Evolutionary conservation across 163 green algal species (phyloP).

Genomic region (Trebouxiophyceae sp.): DNA sequence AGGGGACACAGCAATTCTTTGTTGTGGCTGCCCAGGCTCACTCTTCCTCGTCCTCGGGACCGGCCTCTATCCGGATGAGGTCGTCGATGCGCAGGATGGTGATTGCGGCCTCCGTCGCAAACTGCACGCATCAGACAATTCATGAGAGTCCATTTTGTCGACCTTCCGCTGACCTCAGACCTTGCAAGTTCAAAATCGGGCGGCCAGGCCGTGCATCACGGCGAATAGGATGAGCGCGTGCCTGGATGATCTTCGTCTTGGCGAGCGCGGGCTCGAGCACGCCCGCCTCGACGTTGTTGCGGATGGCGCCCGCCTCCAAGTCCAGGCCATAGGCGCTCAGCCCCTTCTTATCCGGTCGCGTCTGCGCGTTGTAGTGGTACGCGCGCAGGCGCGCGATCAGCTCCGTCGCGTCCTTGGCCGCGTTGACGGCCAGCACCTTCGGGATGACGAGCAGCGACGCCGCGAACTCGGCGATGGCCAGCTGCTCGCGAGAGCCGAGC

Average conservation of each 20-base stretch:
- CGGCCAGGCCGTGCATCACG: too few relatives aligned
- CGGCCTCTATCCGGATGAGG: constrained; percentile 81
- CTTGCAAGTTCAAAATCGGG: too few relatives aligned
- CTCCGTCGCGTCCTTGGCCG: constrained; percentile 91
- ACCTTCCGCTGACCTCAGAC: too few relatives aligned
- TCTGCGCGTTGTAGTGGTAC: constrained; percentile 90
- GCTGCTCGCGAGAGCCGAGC: constrained; percentile 91
- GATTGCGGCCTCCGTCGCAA: constrained; percentile 98
- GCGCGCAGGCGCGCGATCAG: constrained; percentile 89
- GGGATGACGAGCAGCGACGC: constrained; percentile 94
- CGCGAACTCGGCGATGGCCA: constrained; percentile 98
- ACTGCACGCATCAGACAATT: constrained; percentile 77
- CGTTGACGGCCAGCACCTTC: constrained; percentile 92
- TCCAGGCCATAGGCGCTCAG: constrained; percentile 79
- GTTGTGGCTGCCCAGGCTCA: too few relatives aligned
- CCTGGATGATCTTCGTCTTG: constrained; percentile 96
- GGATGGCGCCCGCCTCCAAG: constrained; percentile 69
- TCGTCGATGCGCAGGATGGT: constrained; percentile 99
- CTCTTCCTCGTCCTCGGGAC: constrained; percentile 20
- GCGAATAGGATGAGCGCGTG: constrained; percentile 15
- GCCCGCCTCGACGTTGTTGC: constrained; percentile 89
- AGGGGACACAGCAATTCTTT: too few relatives aligned
- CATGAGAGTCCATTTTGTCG: too few relatives aligned
- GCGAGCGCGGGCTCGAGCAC: constrained; percentile 93
- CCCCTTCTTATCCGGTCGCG: constrained; percentile 49